Percentiles rank a stretch among this genome's conserved stretches.
These are phyloP conservation scores for Xerocomus spinulosus DNA, from an alignment of 768 basidiomycete species.

Conservation along the genomic window DNA sequence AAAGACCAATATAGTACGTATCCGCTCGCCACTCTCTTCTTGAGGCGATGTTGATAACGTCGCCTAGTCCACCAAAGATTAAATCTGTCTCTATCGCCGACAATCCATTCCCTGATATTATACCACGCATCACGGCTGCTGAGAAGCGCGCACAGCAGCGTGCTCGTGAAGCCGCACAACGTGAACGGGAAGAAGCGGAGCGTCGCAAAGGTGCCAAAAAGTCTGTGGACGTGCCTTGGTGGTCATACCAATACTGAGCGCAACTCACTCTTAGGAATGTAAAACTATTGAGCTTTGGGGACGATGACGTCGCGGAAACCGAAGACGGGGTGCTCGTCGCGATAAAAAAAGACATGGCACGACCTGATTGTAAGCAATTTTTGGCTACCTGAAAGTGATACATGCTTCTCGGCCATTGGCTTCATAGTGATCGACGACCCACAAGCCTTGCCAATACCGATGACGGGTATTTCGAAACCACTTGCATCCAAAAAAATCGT, in stretches of 20 bases:
- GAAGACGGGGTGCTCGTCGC: constrained; percentile 52
- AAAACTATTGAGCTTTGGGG: constrained; percentile 84
- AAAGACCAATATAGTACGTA: constrained; percentile 76
- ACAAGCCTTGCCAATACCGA: constrained; percentile 1
- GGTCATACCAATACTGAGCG: neutral
- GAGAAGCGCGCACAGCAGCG: constrained; percentile 82
- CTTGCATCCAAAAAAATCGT: neutral
- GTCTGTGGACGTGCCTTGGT: constrained; percentile 40
- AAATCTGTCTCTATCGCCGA: constrained; percentile 79
- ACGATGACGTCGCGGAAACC: constrained; percentile 55
- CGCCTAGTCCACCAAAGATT: constrained; percentile 82
- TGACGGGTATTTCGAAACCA: constrained; percentile 6
- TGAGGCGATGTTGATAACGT: neutral
- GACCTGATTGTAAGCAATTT: constrained; percentile 71
- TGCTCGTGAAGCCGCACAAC: constrained; percentile 70
- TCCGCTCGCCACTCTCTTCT: neutral
- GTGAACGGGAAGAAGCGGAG: constrained; percentile 72
- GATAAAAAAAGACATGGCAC: constrained; percentile 77
- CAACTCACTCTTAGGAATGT: constrained; percentile 58
- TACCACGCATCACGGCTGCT: constrained; percentile 92
- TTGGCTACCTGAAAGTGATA: neutral
- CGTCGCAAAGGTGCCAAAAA: constrained; percentile 81
- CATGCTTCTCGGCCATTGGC: constrained; percentile 1
- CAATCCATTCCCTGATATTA: constrained; percentile 93
- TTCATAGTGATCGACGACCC: constrained; percentile 24